A percentile compares a stretch with the other conserved stretches of the same genome.
phyloP scores from a whole-genome alignment of 768 basidiomycete genomes.

The Kwoniella sp. region DNA sequence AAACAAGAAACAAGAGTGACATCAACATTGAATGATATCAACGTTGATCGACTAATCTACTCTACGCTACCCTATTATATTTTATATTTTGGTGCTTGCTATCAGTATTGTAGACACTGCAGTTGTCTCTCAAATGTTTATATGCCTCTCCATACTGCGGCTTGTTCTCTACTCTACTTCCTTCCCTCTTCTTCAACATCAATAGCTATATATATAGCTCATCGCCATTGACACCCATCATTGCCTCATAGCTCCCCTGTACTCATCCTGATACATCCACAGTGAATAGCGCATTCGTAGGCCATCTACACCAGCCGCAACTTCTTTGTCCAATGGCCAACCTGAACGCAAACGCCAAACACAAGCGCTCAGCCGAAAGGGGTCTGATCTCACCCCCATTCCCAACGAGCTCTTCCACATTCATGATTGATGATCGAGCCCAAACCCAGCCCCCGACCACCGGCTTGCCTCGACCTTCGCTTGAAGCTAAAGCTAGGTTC shows the following conservation, averaged over 20 bases:
- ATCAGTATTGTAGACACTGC: no score
- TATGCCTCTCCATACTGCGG: no score
- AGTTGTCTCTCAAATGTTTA: no score
- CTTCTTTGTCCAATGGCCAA: slow-evolving; percentile 10
- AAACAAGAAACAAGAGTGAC: no score
- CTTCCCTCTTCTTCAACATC: no score
- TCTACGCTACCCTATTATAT: no score
- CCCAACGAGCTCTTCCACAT: slow-evolving; percentile 26
- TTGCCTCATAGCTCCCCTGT: no score
- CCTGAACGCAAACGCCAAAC: slow-evolving; percentile 18
- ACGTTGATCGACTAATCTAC: slow-evolving; percentile 20
- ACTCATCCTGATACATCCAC: not conserved
- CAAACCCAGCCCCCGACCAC: not conserved
- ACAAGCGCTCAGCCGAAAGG: slow-evolving; percentile 26
- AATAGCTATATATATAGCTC: no score
- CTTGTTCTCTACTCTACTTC: no score
- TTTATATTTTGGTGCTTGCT: no score
- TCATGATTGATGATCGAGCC: slow-evolving; percentile 10
- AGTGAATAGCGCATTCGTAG: no score
- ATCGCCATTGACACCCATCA: no score
- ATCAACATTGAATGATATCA: not conserved
- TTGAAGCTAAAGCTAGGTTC: slow-evolving; percentile 10
- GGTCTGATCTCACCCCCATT: slow-evolving; percentile 25
- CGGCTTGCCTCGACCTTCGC: not conserved
- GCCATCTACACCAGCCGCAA: not conserved